These are phyloP conservation scores for Marvania coccoides DNA, from an alignment of 139 green algal species.

Conservation along the genomic window DNA sequence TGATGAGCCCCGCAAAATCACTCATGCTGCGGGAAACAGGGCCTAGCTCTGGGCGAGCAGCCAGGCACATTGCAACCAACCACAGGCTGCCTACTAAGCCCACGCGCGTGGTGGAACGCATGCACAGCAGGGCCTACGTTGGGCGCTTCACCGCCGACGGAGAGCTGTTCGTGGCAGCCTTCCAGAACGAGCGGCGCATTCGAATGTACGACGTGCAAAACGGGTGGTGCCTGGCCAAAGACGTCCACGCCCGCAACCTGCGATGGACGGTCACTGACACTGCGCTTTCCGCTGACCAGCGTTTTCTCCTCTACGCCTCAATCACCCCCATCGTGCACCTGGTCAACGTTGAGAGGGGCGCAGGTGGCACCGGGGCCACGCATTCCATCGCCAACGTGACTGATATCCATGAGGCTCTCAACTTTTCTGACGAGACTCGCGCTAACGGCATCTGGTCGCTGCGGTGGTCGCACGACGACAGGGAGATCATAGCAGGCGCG, in stretches of 20 bases:
- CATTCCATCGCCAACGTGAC: slow-evolving; percentile 42
- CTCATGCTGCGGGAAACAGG: slow-evolving; percentile 20
- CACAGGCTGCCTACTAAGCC: slow-evolving; percentile 20
- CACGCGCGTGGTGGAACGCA: slow-evolving; percentile 39
- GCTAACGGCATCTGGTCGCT: slow-evolving; percentile 50
- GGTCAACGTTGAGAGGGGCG: slow-evolving; percentile 46
- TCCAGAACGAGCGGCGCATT: slow-evolving; percentile 57
- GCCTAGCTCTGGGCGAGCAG: not conserved
- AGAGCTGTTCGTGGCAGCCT: slow-evolving; percentile 71
- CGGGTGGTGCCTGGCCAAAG: slow-evolving; percentile 65
- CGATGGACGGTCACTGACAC: slow-evolving; percentile 82
- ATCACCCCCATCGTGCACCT: slow-evolving; percentile 65
- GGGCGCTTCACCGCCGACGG: slow-evolving; percentile 80
- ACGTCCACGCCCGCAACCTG: slow-evolving; percentile 56
- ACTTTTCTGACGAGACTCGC: slow-evolving; percentile 21
- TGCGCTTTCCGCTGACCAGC: slow-evolving; percentile 60
- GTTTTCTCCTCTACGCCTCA: slow-evolving; percentile 70
- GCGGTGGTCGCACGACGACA: slow-evolving; percentile 33
- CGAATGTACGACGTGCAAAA: slow-evolving; percentile 58
- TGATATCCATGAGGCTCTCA: slow-evolving; percentile 60
- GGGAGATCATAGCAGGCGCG: slow-evolving; percentile 62
- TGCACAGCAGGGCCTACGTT: slow-evolving; percentile 78
- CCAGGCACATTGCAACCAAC: slow-evolving; percentile 23
- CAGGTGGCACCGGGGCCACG: slow-evolving; percentile 6
- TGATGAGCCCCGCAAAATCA: slow-evolving; percentile 7